Base-by-base conservation (phyloP, 192 early-diverging fungal genomes). In the Coemansia sp. region DNA sequence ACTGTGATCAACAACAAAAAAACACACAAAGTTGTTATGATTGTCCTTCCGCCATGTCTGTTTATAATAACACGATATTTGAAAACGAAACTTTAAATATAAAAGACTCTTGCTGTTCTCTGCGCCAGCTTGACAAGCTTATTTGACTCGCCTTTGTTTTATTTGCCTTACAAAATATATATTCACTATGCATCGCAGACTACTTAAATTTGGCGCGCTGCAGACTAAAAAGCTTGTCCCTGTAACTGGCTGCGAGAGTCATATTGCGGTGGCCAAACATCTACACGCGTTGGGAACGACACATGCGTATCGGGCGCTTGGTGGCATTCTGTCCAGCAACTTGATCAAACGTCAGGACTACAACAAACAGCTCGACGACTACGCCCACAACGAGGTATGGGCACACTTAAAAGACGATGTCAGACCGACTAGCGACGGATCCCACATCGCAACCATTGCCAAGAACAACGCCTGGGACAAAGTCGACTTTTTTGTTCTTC, bases 371-470 rank as follows among this genome's bases (percentile, higher is more conserved):
- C n/a, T n/a, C n/a, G n/a, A n/a, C n/a, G n/a, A n/a, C n/a, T 44
- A 50, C 22, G 48, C 14, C 10, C 48, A 50, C 28, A 50, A 50
- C 48, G 48, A 50, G 28, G 25, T 50, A 22, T 50, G 48, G 48
- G n/a, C 28, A 25, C 28, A 29, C 48, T n/a, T 28, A 4, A 50
- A n/a, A 44, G 16, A 16, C 19, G 4, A n/a, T n/a, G 19, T 21
- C n/a, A 7, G n/a, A 40, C 12, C 35, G 18, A n/a, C 18, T 8
- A n/a, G 6, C 16, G 19, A n/a, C n/a, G 14, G 28, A n/a, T 25
- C 28, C 11, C 12, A 50, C 10, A 23, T 29, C 24, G 8, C 22
- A 27, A n/a, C n/a, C 2, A 50, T 50, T 50, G 48, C 28, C n/a
- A 25, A 28, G 14, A 50, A n/a, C 28, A 50, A 50, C 28, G 19